Conservation (phyloP, 805 yeast species). For the Pichia heedii region DNA sequence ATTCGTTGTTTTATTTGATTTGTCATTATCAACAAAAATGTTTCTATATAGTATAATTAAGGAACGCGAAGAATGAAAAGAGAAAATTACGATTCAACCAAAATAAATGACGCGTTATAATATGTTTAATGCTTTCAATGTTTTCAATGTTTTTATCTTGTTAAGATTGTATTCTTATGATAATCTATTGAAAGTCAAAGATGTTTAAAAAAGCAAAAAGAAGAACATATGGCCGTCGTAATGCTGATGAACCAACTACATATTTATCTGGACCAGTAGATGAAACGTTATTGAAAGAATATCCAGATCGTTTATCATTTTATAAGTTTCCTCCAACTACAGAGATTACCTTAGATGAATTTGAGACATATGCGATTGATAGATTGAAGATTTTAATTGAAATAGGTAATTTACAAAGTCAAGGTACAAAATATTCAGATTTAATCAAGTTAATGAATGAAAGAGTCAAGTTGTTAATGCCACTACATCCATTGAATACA, state of each 20-base stretch:
- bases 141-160: too few species aligned
- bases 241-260: conserved; percentile 37
- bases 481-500: conserved; percentile 42
- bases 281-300: conserved; percentile 16
- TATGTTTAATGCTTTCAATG: too few species aligned
- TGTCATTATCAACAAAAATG: too few species aligned
- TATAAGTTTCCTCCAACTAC: conserved; percentile 70
- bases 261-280: background rate
- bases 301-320: conserved; percentile 60
- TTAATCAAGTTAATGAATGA: conserved; percentile 60
- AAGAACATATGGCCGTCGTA: conserved; percentile 64
- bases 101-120: too few species aligned
- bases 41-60: too few species aligned
- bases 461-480: conserved; percentile 52
- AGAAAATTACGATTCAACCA: too few species aligned
- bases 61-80: too few species aligned
- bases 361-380: conserved; percentile 94
- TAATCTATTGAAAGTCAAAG: too few species aligned
- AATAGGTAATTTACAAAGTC: conserved; percentile 63
- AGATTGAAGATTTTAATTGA: conserved; percentile 75
- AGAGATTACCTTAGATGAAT: conserved; percentile 86
- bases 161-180: too few species aligned
- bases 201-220: conserved; percentile 73
- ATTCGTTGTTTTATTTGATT: too few species aligned
- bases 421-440: conserved; percentile 58